Evolutionary conservation across 2,329 filamentous ascomycete species (phyloP), one percentile per base, ranked within the genome.

Genomic region (Talaromyces sp.): DNA sequence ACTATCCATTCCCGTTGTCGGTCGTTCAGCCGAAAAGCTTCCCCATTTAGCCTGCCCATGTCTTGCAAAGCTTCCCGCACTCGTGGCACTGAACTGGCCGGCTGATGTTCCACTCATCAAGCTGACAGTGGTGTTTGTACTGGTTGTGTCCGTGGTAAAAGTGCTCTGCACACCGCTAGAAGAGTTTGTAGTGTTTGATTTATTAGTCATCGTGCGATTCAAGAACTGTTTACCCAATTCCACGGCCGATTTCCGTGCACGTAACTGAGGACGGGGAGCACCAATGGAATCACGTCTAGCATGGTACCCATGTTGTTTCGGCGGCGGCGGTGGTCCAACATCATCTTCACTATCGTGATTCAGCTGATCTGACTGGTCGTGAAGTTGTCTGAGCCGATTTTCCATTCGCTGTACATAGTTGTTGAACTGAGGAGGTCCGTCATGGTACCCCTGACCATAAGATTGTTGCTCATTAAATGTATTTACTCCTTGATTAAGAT

Each of bases 321-420:
- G 85, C 1, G 87, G 87, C 11, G 85, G 81, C 15, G 85, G 84
- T 35, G 80, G 78, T 15, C 79, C 78, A 45, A 81, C 73, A 33
- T 75, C 76, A 25, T 77, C 73, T 36, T 75, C 68, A 31, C 53
- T 50, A 17, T 56, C 48, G 2, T 40, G 53, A 41, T 78, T 80
- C 15, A 77, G 73, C 62, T 78, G 83, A 41, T 84, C 77, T 53
- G 84, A 81, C 31, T 76, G 76, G 51, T 80, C 77, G 60, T 92
- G 88, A 78, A 91, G 84, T 61, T 84, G 84, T 51, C 85, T 83
- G 40, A 97, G 75, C 36, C 90, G 85, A 63, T 84, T 88, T 70
- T 97, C 93, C 91, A 97, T 97, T 51, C 91, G 84, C 66, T 94
- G 85, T 4, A 96, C 91, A 67, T 97, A 97, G 67, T 89, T 92